A percentile compares a stretch with the other conserved stretches of the same genome.
Evolutionary conservation across 2,329 filamentous ascomycete species (phyloP).

Genomic region (Phoma sp.): DNA sequence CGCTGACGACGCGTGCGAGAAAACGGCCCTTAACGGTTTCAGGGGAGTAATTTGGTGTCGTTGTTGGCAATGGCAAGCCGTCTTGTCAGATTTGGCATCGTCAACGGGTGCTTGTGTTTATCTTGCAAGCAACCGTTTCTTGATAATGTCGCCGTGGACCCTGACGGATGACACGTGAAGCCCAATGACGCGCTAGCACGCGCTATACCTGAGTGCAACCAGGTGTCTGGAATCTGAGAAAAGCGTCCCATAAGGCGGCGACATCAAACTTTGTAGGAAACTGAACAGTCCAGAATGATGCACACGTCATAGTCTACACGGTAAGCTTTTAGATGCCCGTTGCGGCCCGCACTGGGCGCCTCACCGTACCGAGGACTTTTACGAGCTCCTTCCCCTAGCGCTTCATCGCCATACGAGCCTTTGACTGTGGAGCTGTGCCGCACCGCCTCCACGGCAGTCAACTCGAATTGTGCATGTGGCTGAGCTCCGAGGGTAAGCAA

Average conservation of each 20-base stretch:
- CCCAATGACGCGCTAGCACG: constrained; percentile 9
- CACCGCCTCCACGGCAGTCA: neutral
- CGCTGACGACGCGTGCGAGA: constrained; percentile 27
- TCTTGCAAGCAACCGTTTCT: constrained; percentile 7
- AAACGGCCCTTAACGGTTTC: constrained; percentile 5
- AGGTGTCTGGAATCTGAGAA: constrained; percentile 1
- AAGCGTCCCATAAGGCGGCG: neutral
- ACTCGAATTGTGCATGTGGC: neutral
- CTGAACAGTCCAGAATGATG: constrained; percentile 1
- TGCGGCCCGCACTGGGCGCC: constrained; percentile 18
- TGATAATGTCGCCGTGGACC: constrained; percentile 4
- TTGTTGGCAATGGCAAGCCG: constrained; percentile 1
- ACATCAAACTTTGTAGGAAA: neutral
- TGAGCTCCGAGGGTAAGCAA: neutral
- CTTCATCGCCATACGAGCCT: neutral
- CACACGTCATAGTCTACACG: constrained; percentile 2
- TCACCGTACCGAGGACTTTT: constrained; percentile 7
- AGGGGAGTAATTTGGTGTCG: neutral
- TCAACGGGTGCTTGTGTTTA: constrained; percentile 1
- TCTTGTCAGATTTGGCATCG: neutral
- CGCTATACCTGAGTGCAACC: constrained; percentile 11
- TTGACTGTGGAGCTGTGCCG: neutral
- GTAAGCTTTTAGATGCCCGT: constrained; percentile 7
- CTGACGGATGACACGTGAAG: constrained; percentile 12
- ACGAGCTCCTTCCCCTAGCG: neutral